phyloP scores from a whole-genome alignment of 257 asterid genomes.

The Apocynum venetum region DNA sequence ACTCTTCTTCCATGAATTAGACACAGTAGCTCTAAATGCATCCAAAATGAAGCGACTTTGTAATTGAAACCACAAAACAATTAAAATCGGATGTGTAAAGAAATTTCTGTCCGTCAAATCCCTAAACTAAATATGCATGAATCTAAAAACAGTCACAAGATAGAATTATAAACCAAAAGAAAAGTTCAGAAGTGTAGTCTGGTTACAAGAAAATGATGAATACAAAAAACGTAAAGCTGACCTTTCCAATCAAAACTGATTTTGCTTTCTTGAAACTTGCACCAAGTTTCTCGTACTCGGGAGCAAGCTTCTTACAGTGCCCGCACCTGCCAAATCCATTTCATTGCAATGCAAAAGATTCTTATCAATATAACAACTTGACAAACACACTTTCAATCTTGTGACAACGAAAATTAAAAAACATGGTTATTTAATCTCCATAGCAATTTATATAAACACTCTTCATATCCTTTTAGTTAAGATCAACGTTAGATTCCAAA shows the following conservation, averaged over 20 bases:
- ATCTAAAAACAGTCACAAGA: too few relatives aligned
- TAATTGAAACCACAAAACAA: not conserved
- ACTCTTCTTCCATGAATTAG: not conserved
- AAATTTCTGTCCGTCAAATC: not conserved
- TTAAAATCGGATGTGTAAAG: not conserved
- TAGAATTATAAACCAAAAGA: too few relatives aligned
- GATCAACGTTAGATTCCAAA: not conserved
- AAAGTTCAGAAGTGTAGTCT: slow-evolving; percentile 8
- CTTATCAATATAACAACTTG: not conserved
- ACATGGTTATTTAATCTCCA: too few relatives aligned
- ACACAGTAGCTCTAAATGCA: not conserved
- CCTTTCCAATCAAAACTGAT: slow-evolving; percentile 90
- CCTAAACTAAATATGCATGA: not conserved
- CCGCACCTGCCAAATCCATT: slow-evolving; percentile 66
- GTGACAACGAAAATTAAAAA: not conserved
- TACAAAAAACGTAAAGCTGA: slow-evolving; percentile 19
- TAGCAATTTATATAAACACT: not conserved
- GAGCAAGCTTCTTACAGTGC: slow-evolving; percentile 96
- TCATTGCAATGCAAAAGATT: not conserved
- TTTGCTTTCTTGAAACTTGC: slow-evolving; percentile 91
- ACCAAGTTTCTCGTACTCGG: slow-evolving; percentile 86
- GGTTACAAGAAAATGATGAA: slow-evolving; percentile 1
- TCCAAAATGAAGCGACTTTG: not conserved
- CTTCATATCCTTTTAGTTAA: not conserved
- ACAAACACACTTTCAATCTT: not conserved